A percentile compares a stretch with the other conserved stretches of the same genome.
phyloP scores from a whole-genome alignment of 2,329 filamentous ascomycete genomes.

The Trichoderma sp. region DNA sequence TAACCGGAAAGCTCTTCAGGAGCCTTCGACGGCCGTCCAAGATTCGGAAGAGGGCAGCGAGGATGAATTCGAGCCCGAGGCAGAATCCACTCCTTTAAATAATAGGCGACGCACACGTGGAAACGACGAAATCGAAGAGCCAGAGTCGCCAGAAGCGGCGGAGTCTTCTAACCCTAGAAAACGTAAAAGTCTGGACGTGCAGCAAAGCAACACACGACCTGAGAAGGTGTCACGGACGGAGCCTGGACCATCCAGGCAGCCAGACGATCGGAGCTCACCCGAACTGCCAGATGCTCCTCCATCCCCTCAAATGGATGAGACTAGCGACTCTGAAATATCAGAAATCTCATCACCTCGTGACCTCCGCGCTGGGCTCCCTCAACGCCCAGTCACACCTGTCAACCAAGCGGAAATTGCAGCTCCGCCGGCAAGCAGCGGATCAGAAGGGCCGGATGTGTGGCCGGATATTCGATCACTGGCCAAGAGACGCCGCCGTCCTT shows the following conservation, averaged over 20 bases:
- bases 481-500: conserved; percentile 42
- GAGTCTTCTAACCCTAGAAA: conserved; percentile 45
- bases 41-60: conserved; percentile 42
- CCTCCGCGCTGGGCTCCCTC: conserved; percentile 24
- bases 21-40: conserved; percentile 32
- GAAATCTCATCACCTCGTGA: conserved; percentile 38
- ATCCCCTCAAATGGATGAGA: conserved; percentile 23
- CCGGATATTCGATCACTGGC: conserved; percentile 52
- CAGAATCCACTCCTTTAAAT: conserved; percentile 65
- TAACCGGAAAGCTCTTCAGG: conserved; percentile 41
- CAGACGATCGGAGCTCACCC: conserved; percentile 25
- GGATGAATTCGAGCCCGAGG: conserved; percentile 57
- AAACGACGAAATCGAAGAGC: conserved; percentile 24
- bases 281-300: conserved; percentile 38
- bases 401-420: conserved; percentile 51
- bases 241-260: conserved; percentile 24
- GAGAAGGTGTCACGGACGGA: conserved; percentile 36
- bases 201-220: conserved; percentile 37
- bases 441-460: conserved; percentile 45
- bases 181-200: conserved; percentile 52
- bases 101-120: conserved; percentile 38
- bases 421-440: conserved; percentile 54
- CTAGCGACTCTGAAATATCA: conserved; percentile 38
- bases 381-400: conserved; percentile 42
- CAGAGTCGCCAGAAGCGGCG: conserved; percentile 28